A percentile compares a stretch with the other conserved stretches of the same genome.
Evolutionary conservation across 75 land plant genomes (phyloP).

Genomic region (Chamaecyparis obtusa): DNA sequence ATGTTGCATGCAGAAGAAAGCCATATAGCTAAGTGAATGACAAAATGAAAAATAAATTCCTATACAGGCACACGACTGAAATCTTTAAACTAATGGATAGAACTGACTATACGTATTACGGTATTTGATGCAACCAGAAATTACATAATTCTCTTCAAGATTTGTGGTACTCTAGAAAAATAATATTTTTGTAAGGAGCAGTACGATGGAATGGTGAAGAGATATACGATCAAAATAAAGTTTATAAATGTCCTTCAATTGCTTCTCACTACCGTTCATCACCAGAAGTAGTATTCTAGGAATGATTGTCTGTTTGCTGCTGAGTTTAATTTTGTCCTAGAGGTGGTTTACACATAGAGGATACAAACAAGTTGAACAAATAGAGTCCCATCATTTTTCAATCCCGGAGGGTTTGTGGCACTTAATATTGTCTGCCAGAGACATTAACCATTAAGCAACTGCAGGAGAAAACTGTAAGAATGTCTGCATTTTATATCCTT

Average conservation of each 20-base stretch:
- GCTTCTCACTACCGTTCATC: neutral
- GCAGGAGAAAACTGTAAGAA: no score
- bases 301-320: no score
- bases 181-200: neutral
- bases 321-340: no score
- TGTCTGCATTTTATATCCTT: no score
- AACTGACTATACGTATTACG: neutral
- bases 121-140: neutral
- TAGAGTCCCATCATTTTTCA: no score
- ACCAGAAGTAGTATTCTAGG: neutral
- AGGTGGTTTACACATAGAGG: no score
- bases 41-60: slow-evolving; percentile 1
- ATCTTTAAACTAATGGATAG: neutral
- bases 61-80: neutral
- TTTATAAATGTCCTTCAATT: no score
- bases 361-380: no score
- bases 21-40: neutral
- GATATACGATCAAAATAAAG: neutral
- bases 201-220: neutral
- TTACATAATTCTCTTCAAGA: neutral
- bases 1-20: neutral
- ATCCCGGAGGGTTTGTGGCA: no score
- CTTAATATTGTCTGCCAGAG: no score
- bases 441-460: no score
- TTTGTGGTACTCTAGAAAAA: neutral